Percentiles rank a stretch among this genome's conserved stretches.
Evolutionary conservation across 1,139 yeast genomes (phyloP).

Genomic region (Saccharomyces uvarum): DNA sequence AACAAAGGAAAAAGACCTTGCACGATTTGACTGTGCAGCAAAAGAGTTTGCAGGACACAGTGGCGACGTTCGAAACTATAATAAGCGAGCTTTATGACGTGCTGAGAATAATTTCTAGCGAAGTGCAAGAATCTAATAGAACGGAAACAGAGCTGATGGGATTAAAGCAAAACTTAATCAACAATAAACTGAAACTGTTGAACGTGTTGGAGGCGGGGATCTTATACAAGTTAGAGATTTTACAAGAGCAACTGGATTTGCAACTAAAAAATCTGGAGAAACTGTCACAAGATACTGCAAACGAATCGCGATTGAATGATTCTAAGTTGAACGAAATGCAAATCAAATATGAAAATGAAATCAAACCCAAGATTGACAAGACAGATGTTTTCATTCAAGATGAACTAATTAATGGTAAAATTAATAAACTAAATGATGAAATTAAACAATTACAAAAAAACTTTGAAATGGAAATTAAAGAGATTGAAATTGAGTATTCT

Average conservation of each 20-base stretch:
- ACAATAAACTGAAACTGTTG: constrained; percentile 20
- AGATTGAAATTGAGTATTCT: constrained; percentile 26
- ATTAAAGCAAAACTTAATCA: constrained; percentile 20
- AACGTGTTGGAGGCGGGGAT: constrained; percentile 19
- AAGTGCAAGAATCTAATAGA: constrained; percentile 26
- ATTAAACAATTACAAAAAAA: constrained; percentile 15
- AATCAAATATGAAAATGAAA: constrained; percentile 20
- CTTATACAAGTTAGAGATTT: constrained; percentile 18
- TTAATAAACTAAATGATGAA: constrained; percentile 19
- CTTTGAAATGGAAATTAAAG: constrained; percentile 21
- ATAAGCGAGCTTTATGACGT: constrained; percentile 28
- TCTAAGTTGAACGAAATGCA: constrained; percentile 19
- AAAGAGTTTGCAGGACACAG: constrained; percentile 46
- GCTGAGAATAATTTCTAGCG: constrained; percentile 25
- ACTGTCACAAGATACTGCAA: constrained; percentile 7
- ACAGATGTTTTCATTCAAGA: constrained; percentile 23
- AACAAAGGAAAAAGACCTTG: constrained; percentile 38
- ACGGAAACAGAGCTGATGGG: constrained; percentile 22
- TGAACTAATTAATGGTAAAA: constrained; percentile 20
- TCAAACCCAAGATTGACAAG: constrained; percentile 20
- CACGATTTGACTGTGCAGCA: constrained; percentile 42
- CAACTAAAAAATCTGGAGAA: constrained; percentile 15
- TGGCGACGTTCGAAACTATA: constrained; percentile 45
- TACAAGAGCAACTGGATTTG: constrained; percentile 23
- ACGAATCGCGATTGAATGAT: constrained; percentile 12